Evolutionary conservation across 1,139 yeast species (phyloP), one percentile per base, ranked within the genome.

Genomic region (Yamadazyma friedrichii): DNA sequence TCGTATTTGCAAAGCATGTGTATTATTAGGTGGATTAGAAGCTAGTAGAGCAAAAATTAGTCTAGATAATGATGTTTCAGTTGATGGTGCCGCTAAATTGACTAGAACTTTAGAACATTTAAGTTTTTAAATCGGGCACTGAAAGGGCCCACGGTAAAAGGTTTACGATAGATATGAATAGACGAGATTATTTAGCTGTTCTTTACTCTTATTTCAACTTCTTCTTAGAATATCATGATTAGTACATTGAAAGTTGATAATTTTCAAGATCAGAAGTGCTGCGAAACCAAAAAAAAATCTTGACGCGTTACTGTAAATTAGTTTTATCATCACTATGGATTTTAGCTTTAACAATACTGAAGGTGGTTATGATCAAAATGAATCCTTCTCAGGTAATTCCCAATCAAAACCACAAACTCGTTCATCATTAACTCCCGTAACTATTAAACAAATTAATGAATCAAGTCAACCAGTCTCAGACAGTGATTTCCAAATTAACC

Each of bases 1-100:
- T 59, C 77, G 69, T 53, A 78, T 89, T 10, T 93, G 99, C 65
- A 93, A 93, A 63, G 98, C 98, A 0, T 93, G 99, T 64, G 79
- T 87, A 47, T 67, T 93, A 31, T 66, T 94, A 36, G 89, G 87
- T 44, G 97, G 97, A 0, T 74, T 94, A 42, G 95, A 91, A 53
- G 74, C 78, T 44, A 84, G 77, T 49, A 72, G 94, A 51, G 87
- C 93, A 0, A 79, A 80, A 53, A 62, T 84, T 4, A 48, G 61
- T 1, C 59, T 83, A 4, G 87, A 79, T 5, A 75, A 70, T 15
- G 76, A 78, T 43, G 59, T 67, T 11, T 67, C 66, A 3, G 62
- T 67, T 1, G 79, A 73, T 32, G 93, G 94, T 3, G 85, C 91
- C 1, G 95, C 95, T 1, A 78, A 76, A 46, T 57, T 82, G 12